A percentile compares a stretch with the other conserved stretches of the same genome.
Evolutionary conservation across 192 early-diverging fungal genomes (phyloP).

Genomic region (Linnemannia exigua): DNA sequence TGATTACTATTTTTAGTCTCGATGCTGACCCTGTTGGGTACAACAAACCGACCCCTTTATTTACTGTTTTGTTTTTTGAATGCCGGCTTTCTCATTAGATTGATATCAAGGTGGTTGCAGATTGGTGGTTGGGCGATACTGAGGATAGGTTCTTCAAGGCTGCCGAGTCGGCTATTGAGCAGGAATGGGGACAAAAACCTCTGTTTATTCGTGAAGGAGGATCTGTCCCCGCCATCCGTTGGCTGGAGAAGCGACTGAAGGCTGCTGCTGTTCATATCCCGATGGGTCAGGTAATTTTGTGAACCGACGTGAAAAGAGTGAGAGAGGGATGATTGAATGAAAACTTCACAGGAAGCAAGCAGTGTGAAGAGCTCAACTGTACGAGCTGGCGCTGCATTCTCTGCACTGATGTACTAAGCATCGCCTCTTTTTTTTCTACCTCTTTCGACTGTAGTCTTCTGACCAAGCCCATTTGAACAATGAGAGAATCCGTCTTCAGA

Average conservation of each 20-base stretch:
- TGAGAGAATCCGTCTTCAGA: slow-evolving; percentile 79
- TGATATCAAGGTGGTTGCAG: slow-evolving; percentile 73
- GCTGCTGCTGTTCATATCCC: slow-evolving; percentile 81
- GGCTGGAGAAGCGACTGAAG: slow-evolving; percentile 76
- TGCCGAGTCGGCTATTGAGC: slow-evolving; percentile 73
- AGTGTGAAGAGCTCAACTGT: background rate
- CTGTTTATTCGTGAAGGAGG: slow-evolving; percentile 85
- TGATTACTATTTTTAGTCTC: slow-evolving; percentile 7
- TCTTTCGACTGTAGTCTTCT: slow-evolving; percentile 62
- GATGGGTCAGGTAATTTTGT: slow-evolving; percentile 80
- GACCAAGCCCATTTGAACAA: slow-evolving; percentile 86
- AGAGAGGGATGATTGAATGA: background rate
- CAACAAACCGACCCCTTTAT: background rate
- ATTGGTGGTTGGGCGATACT: slow-evolving; percentile 85
- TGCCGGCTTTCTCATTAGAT: slow-evolving; percentile 63
- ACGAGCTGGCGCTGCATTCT: background rate
- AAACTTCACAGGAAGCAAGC: background rate
- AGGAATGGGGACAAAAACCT: slow-evolving; percentile 73
- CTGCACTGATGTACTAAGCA: background rate
- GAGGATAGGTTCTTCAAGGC: slow-evolving; percentile 76
- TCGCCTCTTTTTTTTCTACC: background rate
- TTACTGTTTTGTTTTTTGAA: slow-evolving; percentile 19
- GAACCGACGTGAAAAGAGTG: too few species aligned
- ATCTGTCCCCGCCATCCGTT: slow-evolving; percentile 81
- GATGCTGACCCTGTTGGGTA: background rate